phyloP scores from a whole-genome alignment of 2,329 filamentous ascomycete species.

The Aureobasidium namibiae region DNA sequence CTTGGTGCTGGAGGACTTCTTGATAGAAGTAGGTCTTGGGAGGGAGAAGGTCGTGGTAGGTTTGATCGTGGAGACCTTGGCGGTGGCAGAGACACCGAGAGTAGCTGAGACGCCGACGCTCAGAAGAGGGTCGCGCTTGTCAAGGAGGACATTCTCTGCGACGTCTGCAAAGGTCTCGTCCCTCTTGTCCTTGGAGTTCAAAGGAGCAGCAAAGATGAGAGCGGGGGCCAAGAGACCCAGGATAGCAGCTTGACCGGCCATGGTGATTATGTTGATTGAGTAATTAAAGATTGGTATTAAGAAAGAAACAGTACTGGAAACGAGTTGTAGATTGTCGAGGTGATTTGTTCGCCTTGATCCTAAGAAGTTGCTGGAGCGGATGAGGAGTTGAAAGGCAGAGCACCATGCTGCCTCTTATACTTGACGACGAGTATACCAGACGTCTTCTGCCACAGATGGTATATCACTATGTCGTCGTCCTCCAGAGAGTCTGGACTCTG shows the following conservation, averaged over 20 bases:
- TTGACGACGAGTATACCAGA: not conserved
- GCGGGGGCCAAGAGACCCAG: constrained; percentile 6
- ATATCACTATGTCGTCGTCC: not conserved
- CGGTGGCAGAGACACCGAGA: not conserved
- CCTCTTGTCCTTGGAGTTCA: not conserved
- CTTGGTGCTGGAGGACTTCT: not conserved
- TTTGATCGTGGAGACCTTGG: not conserved
- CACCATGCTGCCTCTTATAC: not conserved
- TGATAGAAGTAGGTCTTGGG: not conserved
- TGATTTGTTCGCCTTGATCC: constrained; percentile 3
- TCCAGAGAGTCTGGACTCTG: not conserved
- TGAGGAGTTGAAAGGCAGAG: not conserved
- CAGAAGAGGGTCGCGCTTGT: not conserved
- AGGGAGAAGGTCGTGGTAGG: not conserved
- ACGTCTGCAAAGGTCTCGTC: not conserved
- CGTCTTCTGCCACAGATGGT: not conserved
- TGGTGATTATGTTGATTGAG: not conserved
- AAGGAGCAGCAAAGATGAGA: constrained; percentile 4
- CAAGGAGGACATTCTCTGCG: not conserved
- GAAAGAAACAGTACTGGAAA: not conserved
- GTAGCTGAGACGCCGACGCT: not conserved
- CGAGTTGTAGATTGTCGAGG: not conserved
- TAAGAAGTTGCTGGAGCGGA: not conserved
- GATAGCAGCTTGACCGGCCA: constrained; percentile 5
- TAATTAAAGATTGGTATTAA: not conserved